Conservation (phyloP, 495 filamentous ascomycete genomes). For the Chaetomidium leptoderma region DNA sequence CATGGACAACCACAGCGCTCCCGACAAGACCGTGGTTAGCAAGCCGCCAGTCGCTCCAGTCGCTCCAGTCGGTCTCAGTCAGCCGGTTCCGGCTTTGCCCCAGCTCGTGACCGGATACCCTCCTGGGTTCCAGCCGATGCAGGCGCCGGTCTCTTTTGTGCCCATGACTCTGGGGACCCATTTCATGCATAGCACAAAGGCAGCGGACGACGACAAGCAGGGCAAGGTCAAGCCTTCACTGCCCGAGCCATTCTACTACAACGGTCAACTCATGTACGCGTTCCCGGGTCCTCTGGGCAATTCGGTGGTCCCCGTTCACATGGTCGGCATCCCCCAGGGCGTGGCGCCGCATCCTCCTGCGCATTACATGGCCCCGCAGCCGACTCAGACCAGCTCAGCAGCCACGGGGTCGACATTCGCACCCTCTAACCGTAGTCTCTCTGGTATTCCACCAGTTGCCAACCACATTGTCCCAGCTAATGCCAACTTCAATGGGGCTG, state of each 20-base stretch:
- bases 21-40: conserved; percentile 20
- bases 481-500: conserved; percentile 26
- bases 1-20: conserved; percentile 14
- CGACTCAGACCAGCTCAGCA: conserved; percentile 20
- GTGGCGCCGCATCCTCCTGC: conserved; percentile 12
- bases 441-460: conserved; percentile 9
- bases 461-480: conserved; percentile 18
- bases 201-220: conserved; percentile 31
- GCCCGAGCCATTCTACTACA: conserved; percentile 47
- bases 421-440: conserved; percentile 6
- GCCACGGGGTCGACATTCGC: conserved; percentile 16
- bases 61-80: conserved; percentile 14
- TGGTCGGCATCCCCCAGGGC: conserved; percentile 24
- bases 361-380: conserved; percentile 23
- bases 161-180: conserved; percentile 31
- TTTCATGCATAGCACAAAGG: conserved; percentile 26
- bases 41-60: conserved; percentile 18
- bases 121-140: conserved; percentile 28
- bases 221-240: conserved; percentile 41
- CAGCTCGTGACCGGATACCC: conserved; percentile 29
- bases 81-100: conserved; percentile 22
- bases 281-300: conserved; percentile 21
- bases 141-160: conserved; percentile 28
- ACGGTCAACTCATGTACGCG: conserved; percentile 45
- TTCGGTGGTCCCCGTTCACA: conserved; percentile 23